These are phyloP conservation scores for Rhodotorula sp. DNA, from an alignment of 1,284 basidiomycete genomes.

Conservation along the genomic window DNA sequence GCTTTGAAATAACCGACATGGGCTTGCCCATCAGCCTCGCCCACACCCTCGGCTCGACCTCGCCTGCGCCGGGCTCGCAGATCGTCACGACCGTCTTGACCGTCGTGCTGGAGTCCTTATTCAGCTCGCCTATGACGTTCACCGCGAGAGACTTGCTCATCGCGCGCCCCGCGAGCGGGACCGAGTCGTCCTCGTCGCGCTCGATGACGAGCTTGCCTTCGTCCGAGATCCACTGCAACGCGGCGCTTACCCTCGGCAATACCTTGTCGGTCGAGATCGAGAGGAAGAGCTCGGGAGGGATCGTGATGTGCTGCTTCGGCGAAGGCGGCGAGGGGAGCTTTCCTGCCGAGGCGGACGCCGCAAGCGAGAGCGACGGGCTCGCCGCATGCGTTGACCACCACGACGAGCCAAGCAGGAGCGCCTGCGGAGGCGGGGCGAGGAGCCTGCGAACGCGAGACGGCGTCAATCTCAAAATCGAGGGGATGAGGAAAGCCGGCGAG, in stretches of 20 bases:
- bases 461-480: not conserved
- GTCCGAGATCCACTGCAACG: constrained; percentile 72
- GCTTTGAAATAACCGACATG: constrained; percentile 82
- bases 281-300: constrained; percentile 79
- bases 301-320: constrained; percentile 61
- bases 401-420: constrained; percentile 87
- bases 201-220: constrained; percentile 74
- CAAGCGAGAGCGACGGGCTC: not conserved
- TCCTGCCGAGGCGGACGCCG: constrained; percentile 41
- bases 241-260: constrained; percentile 69
- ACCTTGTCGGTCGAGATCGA: constrained; percentile 87
- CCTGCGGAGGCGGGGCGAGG: constrained; percentile 92
- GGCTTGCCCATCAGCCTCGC: constrained; percentile 81
- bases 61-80: constrained; percentile 74
- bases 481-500: too few species aligned
- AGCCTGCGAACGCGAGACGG: constrained; percentile 58
- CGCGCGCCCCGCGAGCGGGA: constrained; percentile 64
- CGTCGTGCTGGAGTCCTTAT: constrained; percentile 24
- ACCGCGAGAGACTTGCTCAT: constrained; percentile 89
- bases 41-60: constrained; percentile 74
- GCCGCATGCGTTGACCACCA: constrained; percentile 69
- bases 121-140: constrained; percentile 55
- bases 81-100: constrained; percentile 64
- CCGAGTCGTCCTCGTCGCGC: constrained; percentile 57
- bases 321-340: constrained; percentile 53